Conservation (phyloP, 306 rosid genomes). For the Dryas drummondii region DNA sequence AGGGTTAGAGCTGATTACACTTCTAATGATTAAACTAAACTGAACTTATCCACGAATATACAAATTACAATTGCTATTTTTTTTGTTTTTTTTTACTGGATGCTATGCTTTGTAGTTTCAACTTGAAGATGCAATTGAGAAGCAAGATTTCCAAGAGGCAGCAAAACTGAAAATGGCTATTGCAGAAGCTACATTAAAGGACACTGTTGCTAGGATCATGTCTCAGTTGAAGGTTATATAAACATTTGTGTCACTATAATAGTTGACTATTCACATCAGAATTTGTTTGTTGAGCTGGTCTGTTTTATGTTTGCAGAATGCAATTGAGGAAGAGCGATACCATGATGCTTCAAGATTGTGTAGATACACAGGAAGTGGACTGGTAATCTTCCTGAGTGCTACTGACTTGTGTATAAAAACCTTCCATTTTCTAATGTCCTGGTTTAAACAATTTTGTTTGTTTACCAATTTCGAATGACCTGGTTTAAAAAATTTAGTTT, state of each 20-base stretch:
- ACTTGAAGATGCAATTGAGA: constrained; percentile 96
- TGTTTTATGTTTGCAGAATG: constrained; percentile 51
- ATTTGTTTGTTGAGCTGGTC: constrained; percentile 17
- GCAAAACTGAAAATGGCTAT: constrained; percentile 68
- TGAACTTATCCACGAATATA: not conserved
- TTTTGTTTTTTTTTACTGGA: constrained; percentile 9
- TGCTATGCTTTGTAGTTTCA: constrained; percentile 57
- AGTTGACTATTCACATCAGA: not conserved
- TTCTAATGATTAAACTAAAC: not conserved
- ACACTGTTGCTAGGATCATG: constrained; percentile 81
- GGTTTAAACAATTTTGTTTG: not conserved
- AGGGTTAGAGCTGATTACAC: not conserved
- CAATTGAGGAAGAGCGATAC: constrained; percentile 87
- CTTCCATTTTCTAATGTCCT: not conserved
- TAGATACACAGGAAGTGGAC: constrained; percentile 87
- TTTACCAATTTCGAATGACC: not conserved
- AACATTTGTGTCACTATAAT: constrained; percentile 9
- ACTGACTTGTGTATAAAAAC: constrained; percentile 4
- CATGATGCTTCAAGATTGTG: constrained; percentile 89
- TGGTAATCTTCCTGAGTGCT: constrained; percentile 52
- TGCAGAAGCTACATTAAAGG: constrained; percentile 78
- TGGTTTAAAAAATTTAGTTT: no score
- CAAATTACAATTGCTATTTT: not conserved
- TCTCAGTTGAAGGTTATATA: constrained; percentile 67
- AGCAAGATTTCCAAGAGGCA: constrained; percentile 90